phyloP scores from a whole-genome alignment of 2,329 filamentous ascomycete species.

The Botrytis cinerea region DNA sequence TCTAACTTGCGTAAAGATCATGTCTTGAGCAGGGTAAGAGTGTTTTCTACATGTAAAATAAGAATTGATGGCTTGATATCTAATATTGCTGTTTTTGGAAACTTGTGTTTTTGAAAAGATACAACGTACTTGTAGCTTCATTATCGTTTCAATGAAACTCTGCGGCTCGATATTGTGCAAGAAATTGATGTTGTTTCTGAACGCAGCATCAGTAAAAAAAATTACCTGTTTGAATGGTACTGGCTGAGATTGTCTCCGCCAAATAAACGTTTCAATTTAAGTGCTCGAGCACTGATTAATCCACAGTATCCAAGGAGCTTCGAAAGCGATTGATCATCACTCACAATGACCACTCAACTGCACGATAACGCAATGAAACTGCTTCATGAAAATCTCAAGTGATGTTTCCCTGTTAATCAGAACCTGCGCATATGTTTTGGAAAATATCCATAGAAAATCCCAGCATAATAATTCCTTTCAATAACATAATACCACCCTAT shows the following conservation, averaged over 20 bases:
- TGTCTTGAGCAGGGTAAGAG: neutral
- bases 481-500: neutral
- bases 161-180: neutral
- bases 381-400: neutral
- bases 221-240: neutral
- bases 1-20: neutral
- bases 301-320: neutral
- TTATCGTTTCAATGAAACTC: neutral
- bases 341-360: neutral
- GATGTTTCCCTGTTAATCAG: neutral
- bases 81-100: neutral
- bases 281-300: neutral
- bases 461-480: neutral
- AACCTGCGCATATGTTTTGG: neutral
- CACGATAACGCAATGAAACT: neutral
- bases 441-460: neutral
- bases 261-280: neutral
- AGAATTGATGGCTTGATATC: too few relatives aligned
- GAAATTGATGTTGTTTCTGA: neutral
- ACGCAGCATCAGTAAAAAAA: neutral
- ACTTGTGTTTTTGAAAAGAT: neutral
- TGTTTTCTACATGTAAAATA: neutral
- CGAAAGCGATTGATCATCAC: neutral
- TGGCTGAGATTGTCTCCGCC: neutral
- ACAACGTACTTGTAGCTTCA: neutral